phyloP scores from a whole-genome alignment of 768 basidiomycete species.

The Suillus subaureus region DNA sequence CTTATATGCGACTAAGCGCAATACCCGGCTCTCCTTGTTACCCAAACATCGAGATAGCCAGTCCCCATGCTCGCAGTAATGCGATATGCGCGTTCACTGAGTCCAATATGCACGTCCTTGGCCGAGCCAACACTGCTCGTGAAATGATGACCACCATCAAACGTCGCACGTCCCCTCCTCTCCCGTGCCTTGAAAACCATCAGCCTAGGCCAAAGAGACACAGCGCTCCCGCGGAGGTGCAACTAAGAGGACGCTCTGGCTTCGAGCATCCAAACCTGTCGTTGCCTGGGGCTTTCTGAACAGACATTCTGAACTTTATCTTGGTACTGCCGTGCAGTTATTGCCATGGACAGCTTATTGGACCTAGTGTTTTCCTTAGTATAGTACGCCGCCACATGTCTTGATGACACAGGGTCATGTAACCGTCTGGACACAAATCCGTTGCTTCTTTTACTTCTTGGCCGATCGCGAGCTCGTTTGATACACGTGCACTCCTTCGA shows the following conservation, averaged over 20 bases:
- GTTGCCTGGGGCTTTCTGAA: constrained; percentile 61
- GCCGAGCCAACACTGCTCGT: constrained; percentile 57
- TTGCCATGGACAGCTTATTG: neutral
- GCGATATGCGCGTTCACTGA: constrained; percentile 54
- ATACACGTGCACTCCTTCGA: constrained; percentile 1
- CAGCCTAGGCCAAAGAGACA: constrained; percentile 51
- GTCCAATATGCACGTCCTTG: constrained; percentile 51
- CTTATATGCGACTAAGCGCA: constrained; percentile 12
- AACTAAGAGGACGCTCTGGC: constrained; percentile 48
- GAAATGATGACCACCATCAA: constrained; percentile 68
- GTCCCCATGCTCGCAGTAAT: constrained; percentile 45
- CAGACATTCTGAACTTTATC: neutral
- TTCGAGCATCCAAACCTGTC: constrained; percentile 63
- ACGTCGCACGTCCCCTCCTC: constrained; percentile 49
- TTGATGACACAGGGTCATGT: constrained; percentile 8
- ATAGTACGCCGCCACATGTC: constrained; percentile 1
- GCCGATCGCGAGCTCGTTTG: neutral
- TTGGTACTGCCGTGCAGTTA: constrained; percentile 1
- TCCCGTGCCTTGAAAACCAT: constrained; percentile 17
- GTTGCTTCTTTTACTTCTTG: constrained; percentile 1
- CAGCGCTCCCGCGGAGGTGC: constrained; percentile 67
- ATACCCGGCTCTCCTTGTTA: constrained; percentile 38
- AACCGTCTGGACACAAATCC: neutral
- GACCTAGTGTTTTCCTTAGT: neutral
- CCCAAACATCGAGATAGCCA: constrained; percentile 50